Evolutionary conservation across 176 grass and related monocot genomes (phyloP).

Genomic region (Guadua angustifolia): DNA sequence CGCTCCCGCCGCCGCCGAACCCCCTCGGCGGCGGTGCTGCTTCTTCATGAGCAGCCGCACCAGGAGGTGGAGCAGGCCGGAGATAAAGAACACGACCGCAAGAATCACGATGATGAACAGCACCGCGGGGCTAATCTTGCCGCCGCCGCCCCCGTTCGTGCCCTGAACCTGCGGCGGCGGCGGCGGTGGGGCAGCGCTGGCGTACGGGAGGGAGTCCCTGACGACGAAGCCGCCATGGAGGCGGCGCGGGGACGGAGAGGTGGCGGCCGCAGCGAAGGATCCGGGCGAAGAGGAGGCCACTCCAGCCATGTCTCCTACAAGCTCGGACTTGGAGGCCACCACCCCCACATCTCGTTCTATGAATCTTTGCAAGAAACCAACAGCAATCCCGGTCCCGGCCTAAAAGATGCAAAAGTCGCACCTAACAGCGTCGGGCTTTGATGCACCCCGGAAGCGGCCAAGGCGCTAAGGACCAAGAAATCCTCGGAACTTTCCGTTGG

Average conservation of each 20-base stretch:
- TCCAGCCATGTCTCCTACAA: constrained; percentile 55
- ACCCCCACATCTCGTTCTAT: constrained; percentile 40
- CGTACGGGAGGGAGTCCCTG: constrained; percentile 52
- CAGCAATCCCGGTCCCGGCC: constrained; percentile 19
- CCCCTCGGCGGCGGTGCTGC: constrained; percentile 43
- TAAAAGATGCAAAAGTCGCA: constrained; percentile 30
- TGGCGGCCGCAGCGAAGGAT: constrained; percentile 2
- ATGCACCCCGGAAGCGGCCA: constrained; percentile 42
- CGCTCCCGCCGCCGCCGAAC: neutral
- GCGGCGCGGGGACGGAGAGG: neutral
- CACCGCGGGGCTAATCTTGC: constrained; percentile 87
- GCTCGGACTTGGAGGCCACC: constrained; percentile 1
- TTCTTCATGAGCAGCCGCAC: constrained; percentile 79
- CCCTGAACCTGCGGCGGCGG: constrained; percentile 2
- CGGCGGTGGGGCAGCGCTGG: neutral
- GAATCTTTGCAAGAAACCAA: constrained; percentile 24
- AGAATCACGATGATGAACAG: constrained; percentile 91
- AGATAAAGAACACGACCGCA: constrained; percentile 91
- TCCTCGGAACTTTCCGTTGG: constrained; percentile 27
- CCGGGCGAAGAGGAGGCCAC: constrained; percentile 5
- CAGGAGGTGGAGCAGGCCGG: constrained; percentile 85
- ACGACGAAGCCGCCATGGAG: constrained; percentile 41
- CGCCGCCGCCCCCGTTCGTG: neutral
- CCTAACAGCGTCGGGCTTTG: constrained; percentile 41
- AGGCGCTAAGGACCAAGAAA: constrained; percentile 40